These are phyloP conservation scores for Acacia concinna DNA, from an alignment of 331 rosid species.

Conservation along the genomic window DNA sequence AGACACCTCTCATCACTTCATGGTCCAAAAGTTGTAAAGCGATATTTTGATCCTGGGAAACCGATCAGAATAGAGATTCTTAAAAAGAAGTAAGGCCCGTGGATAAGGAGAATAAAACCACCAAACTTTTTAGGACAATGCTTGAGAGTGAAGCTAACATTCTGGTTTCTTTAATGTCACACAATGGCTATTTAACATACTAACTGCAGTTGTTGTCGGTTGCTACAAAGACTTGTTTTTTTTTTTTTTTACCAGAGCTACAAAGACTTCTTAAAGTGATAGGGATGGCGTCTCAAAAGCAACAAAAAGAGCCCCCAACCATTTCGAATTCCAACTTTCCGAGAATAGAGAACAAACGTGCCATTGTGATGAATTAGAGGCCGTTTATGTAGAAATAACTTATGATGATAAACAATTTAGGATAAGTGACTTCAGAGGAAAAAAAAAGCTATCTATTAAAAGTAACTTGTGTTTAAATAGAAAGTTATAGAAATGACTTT, in stretches of 20 bases:
- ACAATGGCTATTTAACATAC: neutral
- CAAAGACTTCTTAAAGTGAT: conserved; percentile 22
- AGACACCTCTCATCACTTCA: neutral
- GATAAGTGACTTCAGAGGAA: too few species aligned
- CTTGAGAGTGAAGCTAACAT: conserved; percentile 9
- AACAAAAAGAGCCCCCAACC: neutral
- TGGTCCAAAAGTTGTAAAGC: neutral
- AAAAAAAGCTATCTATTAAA: too few species aligned
- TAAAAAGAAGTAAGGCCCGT: neutral
- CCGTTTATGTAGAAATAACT: too few species aligned
- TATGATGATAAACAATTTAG: too few species aligned
- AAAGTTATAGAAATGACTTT: too few species aligned
- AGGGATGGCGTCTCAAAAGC: conserved; percentile 25
- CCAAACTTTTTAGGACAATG: conserved; percentile 1
- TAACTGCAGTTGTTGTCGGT: conserved; percentile 25
- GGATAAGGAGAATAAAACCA: neutral
- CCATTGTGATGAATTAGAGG: too few species aligned
- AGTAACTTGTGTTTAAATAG: too few species aligned
- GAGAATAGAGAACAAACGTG: too few species aligned
- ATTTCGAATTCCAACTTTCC: neutral
- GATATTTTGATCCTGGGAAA: conserved; percentile 1
- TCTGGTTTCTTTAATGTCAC: neutral
- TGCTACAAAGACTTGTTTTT: conserved; percentile 27
- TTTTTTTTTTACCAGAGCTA: too few species aligned
- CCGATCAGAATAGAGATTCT: neutral